phyloP scores from a whole-genome alignment of 2,329 filamentous ascomycete species.

The Simplicillium sp. region DNA sequence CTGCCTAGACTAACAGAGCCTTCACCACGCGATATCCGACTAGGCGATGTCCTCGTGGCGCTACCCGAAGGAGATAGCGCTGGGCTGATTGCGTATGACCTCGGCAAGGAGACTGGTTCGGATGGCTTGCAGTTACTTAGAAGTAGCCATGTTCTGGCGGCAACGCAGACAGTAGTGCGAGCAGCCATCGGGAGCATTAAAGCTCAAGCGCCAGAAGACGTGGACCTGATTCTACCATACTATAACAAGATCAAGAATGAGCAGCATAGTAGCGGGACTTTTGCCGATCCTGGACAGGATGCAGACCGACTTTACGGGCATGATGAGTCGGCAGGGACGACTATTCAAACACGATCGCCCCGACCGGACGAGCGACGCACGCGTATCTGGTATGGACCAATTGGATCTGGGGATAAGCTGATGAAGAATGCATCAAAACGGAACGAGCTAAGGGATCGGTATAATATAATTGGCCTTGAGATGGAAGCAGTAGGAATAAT shows the following conservation, averaged over 20 bases:
- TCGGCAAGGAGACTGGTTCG: conserved; percentile 15
- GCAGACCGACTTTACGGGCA: conserved; percentile 11
- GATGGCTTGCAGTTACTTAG: conserved; percentile 14
- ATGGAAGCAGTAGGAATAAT: conserved; percentile 21
- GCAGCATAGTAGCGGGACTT: conserved; percentile 10
- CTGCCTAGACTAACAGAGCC: conserved; percentile 16
- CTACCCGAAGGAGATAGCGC: conserved; percentile 13
- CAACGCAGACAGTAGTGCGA: conserved; percentile 16
- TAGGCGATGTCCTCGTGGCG: conserved; percentile 25
- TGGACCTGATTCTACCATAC: conserved; percentile 10
- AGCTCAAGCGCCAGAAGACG: conserved; percentile 9
- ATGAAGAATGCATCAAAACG: conserved; percentile 16
- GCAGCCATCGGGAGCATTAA: conserved; percentile 18
- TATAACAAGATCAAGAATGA: conserved; percentile 13
- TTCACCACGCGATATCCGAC: conserved; percentile 22
- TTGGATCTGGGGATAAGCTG: conserved; percentile 20
- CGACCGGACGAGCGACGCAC: conserved; percentile 12
- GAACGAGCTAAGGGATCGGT: conserved; percentile 14
- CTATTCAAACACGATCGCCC: not conserved
- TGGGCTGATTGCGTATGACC: conserved; percentile 19
- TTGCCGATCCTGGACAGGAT: conserved; percentile 9
- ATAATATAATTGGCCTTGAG: conserved; percentile 19
- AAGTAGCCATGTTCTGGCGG: conserved; percentile 12
- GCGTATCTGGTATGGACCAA: conserved; percentile 19
- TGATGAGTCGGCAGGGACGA: conserved; percentile 2